A percentile compares a stretch with the other conserved stretches of the same genome.
Conservation (phyloP, 2,329 filamentous ascomycete species). For the Sporothrix schenckii region DNA sequence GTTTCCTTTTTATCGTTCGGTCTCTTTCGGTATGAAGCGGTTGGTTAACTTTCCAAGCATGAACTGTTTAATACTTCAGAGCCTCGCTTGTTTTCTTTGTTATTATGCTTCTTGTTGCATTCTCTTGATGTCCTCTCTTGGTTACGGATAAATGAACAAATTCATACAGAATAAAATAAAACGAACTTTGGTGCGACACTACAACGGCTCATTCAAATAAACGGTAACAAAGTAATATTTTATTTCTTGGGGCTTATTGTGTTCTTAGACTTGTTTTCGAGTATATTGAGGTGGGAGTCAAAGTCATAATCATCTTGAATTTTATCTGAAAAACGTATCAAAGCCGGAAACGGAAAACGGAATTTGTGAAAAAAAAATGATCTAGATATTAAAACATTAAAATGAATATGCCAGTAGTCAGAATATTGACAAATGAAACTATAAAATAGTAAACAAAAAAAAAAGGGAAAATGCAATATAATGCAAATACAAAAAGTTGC, state of each 20-base stretch:
- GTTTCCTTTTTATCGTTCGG: neutral
- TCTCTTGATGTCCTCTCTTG: constrained; percentile 12
- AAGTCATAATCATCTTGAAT: no score
- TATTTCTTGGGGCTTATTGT: no score
- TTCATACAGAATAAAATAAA: constrained; percentile 10
- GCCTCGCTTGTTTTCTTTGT: neutral
- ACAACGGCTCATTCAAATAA: no score
- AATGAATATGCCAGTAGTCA: neutral
- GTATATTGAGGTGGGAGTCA: no score
- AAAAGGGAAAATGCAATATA: neutral
- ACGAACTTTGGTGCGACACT: neutral
- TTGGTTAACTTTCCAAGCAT: neutral
- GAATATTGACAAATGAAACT: neutral
- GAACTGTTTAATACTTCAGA: constrained; percentile 5
- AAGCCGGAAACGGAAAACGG: no score
- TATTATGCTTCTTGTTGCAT: neutral
- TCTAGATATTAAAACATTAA: neutral
- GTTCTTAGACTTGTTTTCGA: no score
- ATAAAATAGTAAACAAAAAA: neutral
- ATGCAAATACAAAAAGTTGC: neutral
- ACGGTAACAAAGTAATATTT: no score
- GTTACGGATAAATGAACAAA: constrained; percentile 22
- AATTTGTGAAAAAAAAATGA: no score
- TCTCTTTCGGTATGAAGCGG: neutral
- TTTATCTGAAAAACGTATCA: no score